These are phyloP conservation scores for Ulota crispa DNA, from an alignment of 225 moss, liverwort and hornwort species.

Conservation along the genomic window DNA sequence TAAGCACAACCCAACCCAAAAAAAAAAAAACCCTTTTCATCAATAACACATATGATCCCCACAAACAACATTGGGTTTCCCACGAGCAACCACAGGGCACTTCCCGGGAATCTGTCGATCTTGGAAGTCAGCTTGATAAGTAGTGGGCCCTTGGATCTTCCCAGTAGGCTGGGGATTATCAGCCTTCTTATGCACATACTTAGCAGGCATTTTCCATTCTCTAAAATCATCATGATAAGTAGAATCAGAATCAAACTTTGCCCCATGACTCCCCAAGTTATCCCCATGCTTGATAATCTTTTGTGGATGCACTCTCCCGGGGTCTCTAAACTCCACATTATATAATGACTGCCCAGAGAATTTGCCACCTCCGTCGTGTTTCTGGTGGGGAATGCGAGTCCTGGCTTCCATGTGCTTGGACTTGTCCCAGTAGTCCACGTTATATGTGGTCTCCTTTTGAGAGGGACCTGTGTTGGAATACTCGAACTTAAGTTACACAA, in stretches of 20 bases:
- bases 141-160: constrained; percentile 29
- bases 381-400: not conserved
- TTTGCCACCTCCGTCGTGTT: not conserved
- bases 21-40: not conserved
- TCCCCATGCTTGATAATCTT: constrained; percentile 27
- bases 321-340: constrained; percentile 32
- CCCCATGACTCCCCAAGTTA: constrained; percentile 32
- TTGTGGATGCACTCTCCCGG: not conserved
- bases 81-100: not conserved
- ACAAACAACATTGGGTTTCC: constrained; percentile 44
- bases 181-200: constrained; percentile 2
- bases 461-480: not conserved
- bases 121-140: constrained; percentile 40
- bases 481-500: too few species aligned
- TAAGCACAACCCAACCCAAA: too few species aligned
- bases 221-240: constrained; percentile 53
- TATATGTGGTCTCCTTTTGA: constrained; percentile 48
- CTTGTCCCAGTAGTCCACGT: constrained; percentile 42
- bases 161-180: constrained; percentile 19
- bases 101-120: not conserved
- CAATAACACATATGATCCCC: constrained; percentile 61
- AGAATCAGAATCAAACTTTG: constrained; percentile 34
- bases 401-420: constrained; percentile 27
- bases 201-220: constrained; percentile 43
- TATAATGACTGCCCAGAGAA: constrained; percentile 31